Base-by-base conservation (phyloP, 305 asterid species). In the Solanum chacoense region DNA sequence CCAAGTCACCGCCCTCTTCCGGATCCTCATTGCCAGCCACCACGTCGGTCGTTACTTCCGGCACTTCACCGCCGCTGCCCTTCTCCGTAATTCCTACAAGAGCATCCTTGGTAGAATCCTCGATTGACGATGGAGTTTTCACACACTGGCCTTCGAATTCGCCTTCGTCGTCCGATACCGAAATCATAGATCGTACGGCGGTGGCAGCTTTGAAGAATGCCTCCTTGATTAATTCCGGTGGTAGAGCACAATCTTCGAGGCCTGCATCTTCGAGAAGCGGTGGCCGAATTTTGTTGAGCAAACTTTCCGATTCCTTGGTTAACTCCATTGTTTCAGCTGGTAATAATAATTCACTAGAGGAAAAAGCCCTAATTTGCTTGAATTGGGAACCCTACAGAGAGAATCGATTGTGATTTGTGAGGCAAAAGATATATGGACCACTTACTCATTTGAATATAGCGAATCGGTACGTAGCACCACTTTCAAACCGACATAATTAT, bases 201-300 rank as follows among this genome's bases (percentile, higher is more conserved):
- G 94, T 86, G 71, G 99, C 98, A n/a, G 98, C 98, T 91, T 92
- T 96, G 77, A 90, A 92, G 69, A 97, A 96, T 50, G 99, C 99
- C 88, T 94, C 96, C 22, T 88, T 89, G 89, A 95, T 94, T 88
- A 95, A 92, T 24, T 95, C 98, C 85, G 97, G 96, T 89, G 98
- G 96, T 88, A 95, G 92, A 22, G 98, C 98, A 84, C 98, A 97
- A 91, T 95, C 98, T 90, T 97, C 98, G 65, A 96, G 97, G 81
- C 99, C 99, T 38, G 98, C 99, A 90, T 97, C 99, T 87, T 95
- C 99, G 73, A 94, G 94, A 7, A 92, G 91, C 59, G 99, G 99
- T 78, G 99, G 98, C 89, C 85, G 88, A 90, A 95, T 92, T 84
- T 91, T 86, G 37, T 87, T 94, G 11, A 95, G 67, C 14, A 93